Evolutionary conservation across 1,284 basidiomycete genomes (phyloP), one percentile per base, ranked within the genome.

Genomic region (Bjerkandera adusta): DNA sequence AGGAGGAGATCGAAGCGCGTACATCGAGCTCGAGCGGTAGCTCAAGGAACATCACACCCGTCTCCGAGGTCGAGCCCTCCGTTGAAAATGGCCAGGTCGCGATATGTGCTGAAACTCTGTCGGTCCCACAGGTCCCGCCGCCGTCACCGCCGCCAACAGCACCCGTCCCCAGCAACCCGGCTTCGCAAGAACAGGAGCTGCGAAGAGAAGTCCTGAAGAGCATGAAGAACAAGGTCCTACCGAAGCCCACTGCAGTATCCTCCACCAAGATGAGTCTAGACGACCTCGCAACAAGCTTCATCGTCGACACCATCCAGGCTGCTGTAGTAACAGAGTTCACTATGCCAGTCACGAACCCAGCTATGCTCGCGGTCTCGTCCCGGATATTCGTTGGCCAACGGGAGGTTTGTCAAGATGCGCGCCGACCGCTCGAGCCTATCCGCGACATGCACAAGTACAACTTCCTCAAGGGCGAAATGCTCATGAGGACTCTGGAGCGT

Each of bases 201-300:
- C 36, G 22, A 34, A 20, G 6, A 45, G 25, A 16, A 15, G n/a
- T n/a, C n/a, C n/a, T n/a, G n/a, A n/a, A n/a, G n/a, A n/a, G n/a
- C n/a, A n/a, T n/a, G n/a, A n/a, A n/a, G n/a, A n/a, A n/a, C n/a
- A n/a, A n/a, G n/a, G n/a, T n/a, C n/a, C n/a, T n/a, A n/a, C n/a
- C n/a, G n/a, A n/a, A n/a, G n/a, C n/a, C n/a, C n/a, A n/a, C n/a
- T n/a, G n/a, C n/a, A n/a, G n/a, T n/a, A n/a, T n/a, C n/a, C n/a
- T n/a, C n/a, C n/a, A n/a, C 27, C 10, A 44, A 41, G 7, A 18
- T 47, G 20, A 53, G 49, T 36, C 54, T 79, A 36, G 76, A 78
- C 36, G 72, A 76, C 39, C 63, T 81, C 20, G 77, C 77, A 0
- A 65, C 70, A 32, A 75, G 75, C 1, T 77, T 81, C 57, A 79